Base-by-base conservation (phyloP, 805 yeast genomes). In the Hyphopichia homilentoma region DNA sequence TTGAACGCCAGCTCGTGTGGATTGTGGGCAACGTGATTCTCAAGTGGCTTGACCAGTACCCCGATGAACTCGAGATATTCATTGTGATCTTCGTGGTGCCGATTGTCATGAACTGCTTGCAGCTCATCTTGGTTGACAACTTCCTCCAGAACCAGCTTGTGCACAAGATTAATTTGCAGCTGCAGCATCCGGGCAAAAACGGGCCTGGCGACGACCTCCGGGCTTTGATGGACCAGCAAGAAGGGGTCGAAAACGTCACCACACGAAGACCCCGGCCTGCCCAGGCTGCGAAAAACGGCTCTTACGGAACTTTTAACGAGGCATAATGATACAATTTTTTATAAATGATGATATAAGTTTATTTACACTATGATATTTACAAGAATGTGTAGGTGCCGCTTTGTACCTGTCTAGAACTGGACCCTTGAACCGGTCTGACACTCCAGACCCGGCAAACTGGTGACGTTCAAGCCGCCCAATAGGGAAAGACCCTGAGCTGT, bases 81-180 rank as follows among this genome's bases (percentile, higher is more conserved):
- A 73, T 90, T 39, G 96, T 93, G 16, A 82, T 90, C 79, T 75
- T 93, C 51, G 73, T 84, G 6, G 82, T 83, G 43, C 94, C 94
- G 1, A 65, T 83, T 5, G 53, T 81, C 38, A 70, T 84, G 73
- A 84, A 84, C 52, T 73, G 83, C 40, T 70, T 84, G 56, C 94
- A 84, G 53, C 77, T 81, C 44, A 68, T 79, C 28, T 71, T 84
- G 41, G 74, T 84, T 24, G 94, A 84, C 49, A 82, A 77, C 48
- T 77, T 84, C 38, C 83, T 84, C 46, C 82, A 79, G 47, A 65
- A 77, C 43, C 82, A 62, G 33, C 36, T 50, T 21, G 48, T 60
- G 32, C 71, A 29, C 56, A 59, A 43, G 47, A 59, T 47, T 34
- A 67, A 65, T 41, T 36, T 34, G 14, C 28, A 43, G 29, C 33